Percentiles rank a stretch among this genome's conserved stretches.
These are phyloP conservation scores for Calycina herbarum DNA, from an alignment of 2,329 filamentous ascomycete genomes.

Conservation along the genomic window DNA sequence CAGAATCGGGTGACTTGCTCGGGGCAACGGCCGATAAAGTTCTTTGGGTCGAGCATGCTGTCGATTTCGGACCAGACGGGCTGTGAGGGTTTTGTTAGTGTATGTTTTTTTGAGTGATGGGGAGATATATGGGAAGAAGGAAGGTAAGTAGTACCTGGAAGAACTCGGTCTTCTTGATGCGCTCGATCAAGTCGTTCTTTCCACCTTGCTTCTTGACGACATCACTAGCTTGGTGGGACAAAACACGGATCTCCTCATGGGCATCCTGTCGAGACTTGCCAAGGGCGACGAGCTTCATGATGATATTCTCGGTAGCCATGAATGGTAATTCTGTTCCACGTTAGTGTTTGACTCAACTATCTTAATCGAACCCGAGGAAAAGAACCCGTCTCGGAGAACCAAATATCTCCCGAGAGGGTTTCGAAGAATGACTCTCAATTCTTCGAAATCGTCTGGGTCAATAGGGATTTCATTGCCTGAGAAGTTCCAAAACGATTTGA, in stretches of 20 bases:
- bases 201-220: conserved; percentile 74
- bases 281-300: conserved; percentile 74
- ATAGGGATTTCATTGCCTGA: not conserved
- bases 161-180: conserved; percentile 71
- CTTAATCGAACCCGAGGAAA: too few relatives aligned
- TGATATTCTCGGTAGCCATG: conserved; percentile 74
- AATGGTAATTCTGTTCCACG: conserved; percentile 71
- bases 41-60: conserved; percentile 61
- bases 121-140: not conserved
- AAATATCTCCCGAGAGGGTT: too few relatives aligned
- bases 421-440: too few relatives aligned
- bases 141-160: conserved; percentile 47
- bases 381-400: too few relatives aligned
- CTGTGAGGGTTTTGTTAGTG: conserved; percentile 34
- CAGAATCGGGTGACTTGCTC: conserved; percentile 55
- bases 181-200: conserved; percentile 77
- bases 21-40: conserved; percentile 56
- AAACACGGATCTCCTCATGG: conserved; percentile 83
- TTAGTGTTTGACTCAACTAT: not conserved
- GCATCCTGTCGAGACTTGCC: conserved; percentile 76
- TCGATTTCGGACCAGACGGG: conserved; percentile 71
- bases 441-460: too few relatives aligned
- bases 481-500: too few relatives aligned
- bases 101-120: not conserved
- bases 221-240: conserved; percentile 72